phyloP scores from a whole-genome alignment of 2,329 filamentous ascomycete species.

The Neonectria ditissima region DNA sequence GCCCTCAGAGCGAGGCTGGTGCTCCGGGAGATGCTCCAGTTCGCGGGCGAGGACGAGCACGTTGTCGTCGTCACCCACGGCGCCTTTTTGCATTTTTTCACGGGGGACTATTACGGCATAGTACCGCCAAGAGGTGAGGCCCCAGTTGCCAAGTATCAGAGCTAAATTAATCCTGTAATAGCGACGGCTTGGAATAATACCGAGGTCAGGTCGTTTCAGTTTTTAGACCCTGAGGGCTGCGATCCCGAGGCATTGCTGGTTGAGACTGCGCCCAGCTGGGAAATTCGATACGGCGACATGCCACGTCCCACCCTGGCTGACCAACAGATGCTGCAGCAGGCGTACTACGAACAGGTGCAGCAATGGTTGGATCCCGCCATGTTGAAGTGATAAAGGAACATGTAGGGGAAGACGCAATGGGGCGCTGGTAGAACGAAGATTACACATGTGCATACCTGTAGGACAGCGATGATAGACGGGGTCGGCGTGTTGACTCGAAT shows the following conservation, averaged over 20 bases:
- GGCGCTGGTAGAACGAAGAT: too few species aligned
- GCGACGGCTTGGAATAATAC: constrained; percentile 22
- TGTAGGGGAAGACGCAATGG: too few species aligned
- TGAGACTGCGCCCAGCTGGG: constrained; percentile 20
- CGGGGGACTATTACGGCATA: constrained; percentile 18
- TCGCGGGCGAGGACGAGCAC: constrained; percentile 9
- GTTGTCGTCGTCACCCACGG: constrained; percentile 22
- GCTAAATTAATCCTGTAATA: neutral
- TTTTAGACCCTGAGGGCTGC: neutral
- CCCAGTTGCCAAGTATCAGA: too few species aligned
- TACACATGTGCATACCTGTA: too few species aligned
- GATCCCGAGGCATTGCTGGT: constrained; percentile 1
- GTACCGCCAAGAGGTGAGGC: constrained; percentile 15
- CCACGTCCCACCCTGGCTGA: constrained; percentile 13
- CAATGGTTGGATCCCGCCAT: neutral
- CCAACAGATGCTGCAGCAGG: constrained; percentile 3
- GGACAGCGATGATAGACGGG: too few species aligned
- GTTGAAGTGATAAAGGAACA: neutral
- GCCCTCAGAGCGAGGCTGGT: constrained; percentile 9
- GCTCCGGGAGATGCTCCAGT: constrained; percentile 12
- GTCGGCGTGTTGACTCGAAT: too few species aligned
- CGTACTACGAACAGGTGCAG: constrained; percentile 7
- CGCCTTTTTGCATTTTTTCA: constrained; percentile 24
- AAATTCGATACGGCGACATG: constrained; percentile 1
- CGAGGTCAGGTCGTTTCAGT: constrained; percentile 15